A percentile compares a stretch with the other conserved stretches of the same genome.
Conservation (phyloP, 805 yeast genomes). For the Cephaloascus albidus region DNA sequence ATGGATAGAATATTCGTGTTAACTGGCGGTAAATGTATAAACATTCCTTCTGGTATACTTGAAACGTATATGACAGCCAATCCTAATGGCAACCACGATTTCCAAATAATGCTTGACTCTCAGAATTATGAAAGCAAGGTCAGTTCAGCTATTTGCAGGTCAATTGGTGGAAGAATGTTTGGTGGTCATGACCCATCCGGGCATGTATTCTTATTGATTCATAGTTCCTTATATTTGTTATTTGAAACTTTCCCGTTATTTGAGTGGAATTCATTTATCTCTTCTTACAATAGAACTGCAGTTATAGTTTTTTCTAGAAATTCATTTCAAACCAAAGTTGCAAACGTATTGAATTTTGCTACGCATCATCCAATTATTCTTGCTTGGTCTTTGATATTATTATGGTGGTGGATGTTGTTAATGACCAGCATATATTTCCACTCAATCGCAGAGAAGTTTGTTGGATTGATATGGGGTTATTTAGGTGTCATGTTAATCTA, state of each 20-base stretch:
- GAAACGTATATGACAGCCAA: conserved; percentile 2
- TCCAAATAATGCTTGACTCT: conserved; percentile 4
- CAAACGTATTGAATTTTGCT: conserved; percentile 4
- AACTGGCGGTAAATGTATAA: conserved; percentile 77
- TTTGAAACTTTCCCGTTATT: conserved; percentile 41
- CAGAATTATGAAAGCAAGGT: not conserved
- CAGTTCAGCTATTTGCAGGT: conserved; percentile 32
- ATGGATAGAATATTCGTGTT: conserved; percentile 77
- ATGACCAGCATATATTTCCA: conserved; percentile 85
- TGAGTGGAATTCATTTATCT: not conserved
- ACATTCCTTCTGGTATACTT: conserved; percentile 8
- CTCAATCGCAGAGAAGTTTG: conserved; percentile 61
- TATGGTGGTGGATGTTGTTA: conserved; percentile 85
- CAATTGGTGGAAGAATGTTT: conserved; percentile 55
- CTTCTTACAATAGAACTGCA: not conserved
- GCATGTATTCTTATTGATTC: conserved; percentile 73
- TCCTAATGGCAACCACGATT: conserved; percentile 9
- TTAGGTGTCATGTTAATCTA: conserved; percentile 39
- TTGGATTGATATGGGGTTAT: conserved; percentile 61
- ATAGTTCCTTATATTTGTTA: conserved; percentile 54
- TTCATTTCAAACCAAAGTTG: not conserved
- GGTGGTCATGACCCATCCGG: conserved; percentile 98
- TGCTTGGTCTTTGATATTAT: conserved; percentile 14
- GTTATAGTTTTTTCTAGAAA: not conserved
- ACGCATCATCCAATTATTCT: conserved; percentile 16